Conservation (phyloP, 2,329 filamentous ascomycete species). For the Magnaporthiopsis poae region DNA sequence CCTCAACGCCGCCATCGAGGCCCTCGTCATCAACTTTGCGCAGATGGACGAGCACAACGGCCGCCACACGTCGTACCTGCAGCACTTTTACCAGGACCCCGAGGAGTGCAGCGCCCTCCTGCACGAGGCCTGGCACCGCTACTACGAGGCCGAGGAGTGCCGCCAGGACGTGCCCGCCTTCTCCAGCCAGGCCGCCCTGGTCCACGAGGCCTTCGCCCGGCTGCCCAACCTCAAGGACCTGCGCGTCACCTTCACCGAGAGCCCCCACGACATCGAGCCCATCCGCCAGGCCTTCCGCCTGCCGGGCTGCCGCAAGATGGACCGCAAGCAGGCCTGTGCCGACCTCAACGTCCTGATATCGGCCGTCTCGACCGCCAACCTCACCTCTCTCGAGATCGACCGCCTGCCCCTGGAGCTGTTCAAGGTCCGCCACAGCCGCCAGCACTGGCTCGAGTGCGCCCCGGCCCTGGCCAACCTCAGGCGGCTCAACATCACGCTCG, state of each 20-base stretch:
- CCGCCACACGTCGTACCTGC: conserved; percentile 24
- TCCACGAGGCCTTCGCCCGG: conserved; percentile 29
- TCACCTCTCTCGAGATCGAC: conserved; percentile 31
- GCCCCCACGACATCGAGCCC: conserved; percentile 28
- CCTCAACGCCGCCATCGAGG: conserved; percentile 30
- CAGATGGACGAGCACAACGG: conserved; percentile 32
- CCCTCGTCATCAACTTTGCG: conserved; percentile 36
- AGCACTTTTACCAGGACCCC: conserved; percentile 28
- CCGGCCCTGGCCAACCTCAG: conserved; percentile 30
- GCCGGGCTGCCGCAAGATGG: conserved; percentile 30
- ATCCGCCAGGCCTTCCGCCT: conserved; percentile 28
- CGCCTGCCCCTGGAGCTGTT: conserved; percentile 35
- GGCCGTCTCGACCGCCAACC: conserved; percentile 13
- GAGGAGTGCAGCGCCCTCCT: conserved; percentile 27
- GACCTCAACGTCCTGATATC: conserved; percentile 18
- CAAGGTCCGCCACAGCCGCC: conserved; percentile 25
- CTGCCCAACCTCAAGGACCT: conserved; percentile 31
- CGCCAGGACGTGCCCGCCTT: conserved; percentile 26
- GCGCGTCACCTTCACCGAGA: conserved; percentile 30
- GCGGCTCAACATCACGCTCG: conserved; percentile 29
- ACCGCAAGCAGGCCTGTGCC: conserved; percentile 27
- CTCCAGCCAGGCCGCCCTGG: conserved; percentile 24
- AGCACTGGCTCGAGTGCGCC: conserved; percentile 32
- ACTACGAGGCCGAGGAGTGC: conserved; percentile 24
- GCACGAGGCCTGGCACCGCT: conserved; percentile 26